Base-by-base conservation (phyloP, 1,139 yeast species). In the Diutina siamensis region DNA sequence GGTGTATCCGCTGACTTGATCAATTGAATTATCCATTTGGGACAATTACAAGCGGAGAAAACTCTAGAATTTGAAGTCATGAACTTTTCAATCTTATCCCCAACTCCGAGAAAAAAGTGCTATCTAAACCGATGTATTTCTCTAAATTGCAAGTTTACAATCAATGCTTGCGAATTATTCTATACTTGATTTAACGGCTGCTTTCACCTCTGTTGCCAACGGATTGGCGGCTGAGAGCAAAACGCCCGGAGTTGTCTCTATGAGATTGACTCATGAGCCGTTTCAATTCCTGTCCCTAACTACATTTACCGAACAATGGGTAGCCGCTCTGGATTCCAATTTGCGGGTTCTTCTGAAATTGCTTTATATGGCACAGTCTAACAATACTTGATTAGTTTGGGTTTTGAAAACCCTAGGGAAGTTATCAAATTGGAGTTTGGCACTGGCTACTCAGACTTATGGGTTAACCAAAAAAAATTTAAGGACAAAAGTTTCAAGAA, bases 381-480 rank as follows among this genome's bases (percentile, higher is more conserved):
- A 4, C 19, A 20, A 22, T 34, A 34, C 21, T 17, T 15, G 19
- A 34, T 34, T 22, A 17, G 10, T n/a, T 34, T 34, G 15, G 38
- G 22, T 10, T 4, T 33, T 74, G 89, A 89, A 2, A 71, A 83
- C 1, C 71, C 78, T 7, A 57, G 65, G 0, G 80, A 77, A 52
- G 57, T 65, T 8, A 69, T 81, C 27, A 64, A 64, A 4, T 78
- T 79, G 2, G 61, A 78, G 48, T 25, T 33, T 20, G 53, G 49
- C 46, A 50, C 53, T 18, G 53, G 53, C 3, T 50, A 51, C 17
- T 44, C 50, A 7, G 52, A 50, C 34, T 42, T 50, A 8, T 50
- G 53, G 53, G 45, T 49, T 9, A 40, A 18, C 31, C 10, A 19
- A n/a, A n/a, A 3, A 3, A 8, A 25, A 18, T 15, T 18, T 19